Conservation (phyloP, 345 rosid genomes). For the Lumnitzera racemosa region DNA sequence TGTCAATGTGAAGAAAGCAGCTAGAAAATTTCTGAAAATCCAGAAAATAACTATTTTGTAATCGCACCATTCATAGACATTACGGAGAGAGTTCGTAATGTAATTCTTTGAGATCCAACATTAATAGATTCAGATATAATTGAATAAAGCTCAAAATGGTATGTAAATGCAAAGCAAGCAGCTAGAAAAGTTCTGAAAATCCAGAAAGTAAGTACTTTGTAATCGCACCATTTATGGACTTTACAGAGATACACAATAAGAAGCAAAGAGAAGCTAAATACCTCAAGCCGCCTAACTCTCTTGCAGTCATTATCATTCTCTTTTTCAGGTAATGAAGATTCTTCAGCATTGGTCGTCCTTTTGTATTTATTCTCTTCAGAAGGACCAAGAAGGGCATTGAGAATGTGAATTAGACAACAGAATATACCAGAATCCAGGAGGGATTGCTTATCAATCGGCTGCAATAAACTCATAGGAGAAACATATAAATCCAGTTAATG, state of each 20-base stretch:
- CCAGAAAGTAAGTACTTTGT: not conserved
- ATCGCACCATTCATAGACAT: not conserved
- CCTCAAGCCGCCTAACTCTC: constrained; percentile 80
- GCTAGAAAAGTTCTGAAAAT: no score
- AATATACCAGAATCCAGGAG: constrained; percentile 98
- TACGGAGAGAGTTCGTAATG: not conserved
- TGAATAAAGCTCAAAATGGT: no score
- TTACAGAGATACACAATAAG: not conserved
- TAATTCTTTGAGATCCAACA: no score
- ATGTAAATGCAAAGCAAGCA: no score
- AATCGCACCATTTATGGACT: not conserved
- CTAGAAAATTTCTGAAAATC: no score
- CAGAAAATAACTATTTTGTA: not conserved
- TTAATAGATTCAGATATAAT: no score
- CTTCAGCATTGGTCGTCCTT: constrained; percentile 27
- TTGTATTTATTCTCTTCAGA: constrained; percentile 32
- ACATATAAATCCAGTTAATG: constrained; percentile 6
- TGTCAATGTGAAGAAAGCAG: no score
- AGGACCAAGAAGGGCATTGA: constrained; percentile 66
- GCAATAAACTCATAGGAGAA: constrained; percentile 23
- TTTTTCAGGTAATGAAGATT: constrained; percentile 24
- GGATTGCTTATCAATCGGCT: constrained; percentile 95
- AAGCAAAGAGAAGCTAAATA: constrained; percentile 19
- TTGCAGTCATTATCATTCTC: constrained; percentile 26
- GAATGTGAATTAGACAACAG: constrained; percentile 84